Evolutionary conservation across 2,329 filamentous ascomycete species (phyloP).

Genomic region (Byssothecium circinans): DNA sequence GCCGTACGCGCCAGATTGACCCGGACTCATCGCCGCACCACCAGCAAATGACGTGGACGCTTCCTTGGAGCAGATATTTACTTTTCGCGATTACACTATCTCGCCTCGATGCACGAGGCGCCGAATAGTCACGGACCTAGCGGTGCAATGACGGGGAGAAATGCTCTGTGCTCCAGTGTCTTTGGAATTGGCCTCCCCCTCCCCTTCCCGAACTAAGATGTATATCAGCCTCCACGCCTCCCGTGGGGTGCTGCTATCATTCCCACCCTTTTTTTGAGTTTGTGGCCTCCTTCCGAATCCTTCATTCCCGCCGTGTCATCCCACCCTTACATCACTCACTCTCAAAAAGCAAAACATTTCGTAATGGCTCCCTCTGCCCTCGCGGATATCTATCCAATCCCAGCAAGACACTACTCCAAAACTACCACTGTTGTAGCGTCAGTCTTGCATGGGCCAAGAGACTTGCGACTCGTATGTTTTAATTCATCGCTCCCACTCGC

Average conservation of each 20-base stretch:
- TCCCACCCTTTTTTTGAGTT: conserved; percentile 6
- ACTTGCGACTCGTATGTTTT: conserved; percentile 46
- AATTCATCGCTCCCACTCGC: conserved; percentile 26
- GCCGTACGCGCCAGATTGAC: conserved; percentile 40
- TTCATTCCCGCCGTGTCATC: conserved; percentile 21
- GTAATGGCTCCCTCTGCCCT: conserved; percentile 47
- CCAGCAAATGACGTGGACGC: conserved; percentile 44
- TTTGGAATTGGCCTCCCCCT: conserved; percentile 26
- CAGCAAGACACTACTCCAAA: conserved; percentile 43
- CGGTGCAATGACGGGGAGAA: conserved; percentile 3
- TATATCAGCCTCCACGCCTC: conserved; percentile 45
- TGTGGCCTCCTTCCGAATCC: conserved; percentile 24
- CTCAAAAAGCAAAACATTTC: conserved; percentile 14
- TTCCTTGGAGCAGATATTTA: conserved; percentile 22
- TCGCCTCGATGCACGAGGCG: conserved; percentile 39
- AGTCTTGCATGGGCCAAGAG: conserved; percentile 47
- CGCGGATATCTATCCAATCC: conserved; percentile 44
- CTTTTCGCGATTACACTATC: conserved; percentile 40
- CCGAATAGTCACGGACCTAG: conserved; percentile 27
- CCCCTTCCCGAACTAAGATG: conserved; percentile 20
- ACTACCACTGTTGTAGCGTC: conserved; percentile 43
- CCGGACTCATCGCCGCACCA: conserved; percentile 21
- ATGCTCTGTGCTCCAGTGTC: not conserved
- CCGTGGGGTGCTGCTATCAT: conserved; percentile 40
- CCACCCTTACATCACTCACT: conserved; percentile 10